Evolutionary conservation across 1,284 basidiomycete genomes (phyloP), one percentile per base, ranked within the genome.

Genomic region (Malassezia psittaci): DNA sequence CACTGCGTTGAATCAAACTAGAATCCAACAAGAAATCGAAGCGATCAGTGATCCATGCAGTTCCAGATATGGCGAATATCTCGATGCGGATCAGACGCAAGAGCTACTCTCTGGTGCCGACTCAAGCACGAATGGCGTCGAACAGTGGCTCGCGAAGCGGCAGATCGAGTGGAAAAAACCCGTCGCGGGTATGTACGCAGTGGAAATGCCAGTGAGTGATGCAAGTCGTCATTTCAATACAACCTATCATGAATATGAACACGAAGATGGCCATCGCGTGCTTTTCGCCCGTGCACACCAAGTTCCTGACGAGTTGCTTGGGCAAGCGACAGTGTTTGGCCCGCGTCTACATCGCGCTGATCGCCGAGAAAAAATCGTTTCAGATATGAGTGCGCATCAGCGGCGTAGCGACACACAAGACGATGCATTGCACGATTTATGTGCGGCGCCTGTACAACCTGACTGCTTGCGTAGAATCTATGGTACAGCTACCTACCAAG

Each of bases 391-490:
- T 29, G 24, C 24, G 24, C 24, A 29, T 29, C 24, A 29, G 24
- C 24, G 24, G 24, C 24, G 24, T 7, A 29, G 24, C 24, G 7
- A 29, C 24, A 29, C 24, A 29, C 24, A 29, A 29, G 24, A 29
- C 24, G 24, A 29, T 29, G 7, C 24, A 29, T 29, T 29, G 24
- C 24, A 29, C 24, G 24, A 29, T 29, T 29, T 29, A 7, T 43
- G 50, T 29, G 32, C 24, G n/a, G 33, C 4, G 11, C 41, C 42
- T 24, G 43, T 45, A 18, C 34, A 51, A 36, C 48, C 48, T 7
- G 29, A 33, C 43, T 52, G 51, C 19, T 29, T 52, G 36, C 51
- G 43, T 15, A 11, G 29, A 24, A 10, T 52, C 21, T 52, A 52
- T 43, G 38, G 24, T 38, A 52, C 38, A 21, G 9, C 13, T 21